Evolutionary conservation across 352 stramenopile species (phyloP), one percentile per base, ranked within the genome.

Genomic region (Pythium insidiosum): DNA sequence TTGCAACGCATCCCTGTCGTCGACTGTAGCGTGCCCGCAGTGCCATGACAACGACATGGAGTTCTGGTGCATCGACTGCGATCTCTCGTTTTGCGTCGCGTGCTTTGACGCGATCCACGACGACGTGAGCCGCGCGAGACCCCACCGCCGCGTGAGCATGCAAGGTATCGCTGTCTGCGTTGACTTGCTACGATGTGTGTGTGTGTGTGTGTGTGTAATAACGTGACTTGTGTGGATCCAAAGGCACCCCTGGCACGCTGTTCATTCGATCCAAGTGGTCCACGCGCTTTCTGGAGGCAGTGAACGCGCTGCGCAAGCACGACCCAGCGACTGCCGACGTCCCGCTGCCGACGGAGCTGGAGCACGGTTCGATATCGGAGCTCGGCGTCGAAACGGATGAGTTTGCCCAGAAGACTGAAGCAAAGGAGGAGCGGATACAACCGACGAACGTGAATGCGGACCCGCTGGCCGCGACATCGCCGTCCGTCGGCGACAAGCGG

Each of bases 61-160:
- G 0, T 71, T 65, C 43, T 86, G 63, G 62, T 89, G 77, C 50
- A 33, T 57, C 5, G 54, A 78, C 20, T 89, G 77, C 33, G 64
- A 87, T 19, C 38, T 86, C 40, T 64, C 58, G n/a, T 86, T 90
- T 43, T 90, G 77, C 39, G 30, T 20, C 0, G 36, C 46, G n/a
- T 90, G 77, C 24, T 79, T 72, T 28, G 26, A 56, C 1, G 47
- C 36, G 4, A 72, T 82, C 38, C 77, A 90, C 44, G 59, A 39
- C 23, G 67, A 52, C 24, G 52, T 86, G 3, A 16, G 24, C 13
- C 56, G 43, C 20, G 50, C 43, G 9, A 63, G 51, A 13, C 16
- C 21, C 1, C 77, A 89, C 39, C 58, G 56, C 30, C 66, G 54
- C 22, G 19, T 80, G 33, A 39, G 45, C 6, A 43, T 71, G 43